Evolutionary conservation across 805 yeast genomes (phyloP).

Genomic region (Saccharomycopsis sp.): DNA sequence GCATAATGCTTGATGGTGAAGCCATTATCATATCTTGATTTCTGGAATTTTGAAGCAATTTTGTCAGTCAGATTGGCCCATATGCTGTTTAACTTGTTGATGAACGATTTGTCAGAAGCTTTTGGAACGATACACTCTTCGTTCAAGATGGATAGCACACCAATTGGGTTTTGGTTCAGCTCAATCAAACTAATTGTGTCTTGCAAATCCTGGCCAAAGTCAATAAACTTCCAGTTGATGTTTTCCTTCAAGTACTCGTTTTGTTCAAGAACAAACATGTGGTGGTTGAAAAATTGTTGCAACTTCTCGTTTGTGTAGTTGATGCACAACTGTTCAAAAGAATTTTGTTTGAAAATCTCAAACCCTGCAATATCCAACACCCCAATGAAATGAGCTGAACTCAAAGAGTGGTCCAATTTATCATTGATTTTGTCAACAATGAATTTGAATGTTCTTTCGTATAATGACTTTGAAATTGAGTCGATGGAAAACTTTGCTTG

Average conservation of each 20-base stretch:
- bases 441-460: conserved; percentile 73
- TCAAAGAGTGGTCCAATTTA: conserved; percentile 42
- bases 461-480: conserved; percentile 78
- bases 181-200: conserved; percentile 92
- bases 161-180: conserved; percentile 54
- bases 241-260: conserved; percentile 89
- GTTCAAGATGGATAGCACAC: conserved; percentile 76
- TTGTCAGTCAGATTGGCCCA: conserved; percentile 37
- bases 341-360: conserved; percentile 88
- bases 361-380: conserved; percentile 96
- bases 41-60: conserved; percentile 46
- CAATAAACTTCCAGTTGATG: conserved; percentile 93
- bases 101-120: conserved; percentile 73
- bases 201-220: conserved; percentile 89
- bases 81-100: conserved; percentile 62
- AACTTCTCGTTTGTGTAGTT: conserved; percentile 94
- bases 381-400: conserved; percentile 62
- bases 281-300: conserved; percentile 96
- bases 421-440: conserved; percentile 70
- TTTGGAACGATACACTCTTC: conserved; percentile 95
- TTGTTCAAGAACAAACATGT: conserved; percentile 93
- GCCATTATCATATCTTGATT: conserved; percentile 67
- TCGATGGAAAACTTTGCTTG: conserved; percentile 80
- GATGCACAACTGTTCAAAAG: conserved; percentile 95
- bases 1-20: conserved; percentile 90